phyloP scores from a whole-genome alignment of 768 basidiomycete species.

The Coprinopsis cinerea region DNA sequence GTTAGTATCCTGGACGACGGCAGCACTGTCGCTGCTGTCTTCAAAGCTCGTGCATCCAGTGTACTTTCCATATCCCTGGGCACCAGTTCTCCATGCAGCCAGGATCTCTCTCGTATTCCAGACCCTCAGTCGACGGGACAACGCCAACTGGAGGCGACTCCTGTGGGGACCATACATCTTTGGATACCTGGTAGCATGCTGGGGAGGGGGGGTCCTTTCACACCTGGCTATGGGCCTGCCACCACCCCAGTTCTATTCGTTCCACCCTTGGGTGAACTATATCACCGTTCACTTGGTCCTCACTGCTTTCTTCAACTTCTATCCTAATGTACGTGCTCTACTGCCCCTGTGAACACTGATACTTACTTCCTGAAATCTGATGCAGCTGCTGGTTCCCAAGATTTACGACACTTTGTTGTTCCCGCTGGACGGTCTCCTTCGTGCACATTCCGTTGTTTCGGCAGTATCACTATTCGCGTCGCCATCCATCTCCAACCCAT shows the following conservation, averaged over 20 bases:
- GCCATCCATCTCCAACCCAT: constrained; percentile 21
- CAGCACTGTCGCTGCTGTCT: constrained; percentile 16
- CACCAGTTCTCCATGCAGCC: constrained; percentile 37
- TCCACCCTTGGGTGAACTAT: constrained; percentile 43
- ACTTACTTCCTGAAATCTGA: not conserved
- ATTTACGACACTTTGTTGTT: constrained; percentile 40
- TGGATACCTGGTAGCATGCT: constrained; percentile 42
- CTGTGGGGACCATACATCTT: constrained; percentile 39
- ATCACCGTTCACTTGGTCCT: constrained; percentile 38
- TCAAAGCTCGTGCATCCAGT: constrained; percentile 32
- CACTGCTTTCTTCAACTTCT: constrained; percentile 33
- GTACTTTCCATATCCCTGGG: constrained; percentile 36
- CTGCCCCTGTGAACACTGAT: not conserved
- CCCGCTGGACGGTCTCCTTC: constrained; percentile 44
- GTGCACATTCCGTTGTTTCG: constrained; percentile 34
- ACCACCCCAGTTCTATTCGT: constrained; percentile 40
- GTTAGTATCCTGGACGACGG: not conserved
- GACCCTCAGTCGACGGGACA: constrained; percentile 27
- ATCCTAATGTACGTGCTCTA: constrained; percentile 26
- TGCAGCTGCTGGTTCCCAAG: constrained; percentile 26
- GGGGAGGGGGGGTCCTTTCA: constrained; percentile 42
- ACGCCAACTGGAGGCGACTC: constrained; percentile 16
- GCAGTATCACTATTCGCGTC: constrained; percentile 30
- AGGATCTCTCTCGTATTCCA: constrained; percentile 42
- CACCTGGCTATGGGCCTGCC: constrained; percentile 39